Evolutionary conservation across 306 rosid genomes (phyloP).

Genomic region (Begonia loranthoides): DNA sequence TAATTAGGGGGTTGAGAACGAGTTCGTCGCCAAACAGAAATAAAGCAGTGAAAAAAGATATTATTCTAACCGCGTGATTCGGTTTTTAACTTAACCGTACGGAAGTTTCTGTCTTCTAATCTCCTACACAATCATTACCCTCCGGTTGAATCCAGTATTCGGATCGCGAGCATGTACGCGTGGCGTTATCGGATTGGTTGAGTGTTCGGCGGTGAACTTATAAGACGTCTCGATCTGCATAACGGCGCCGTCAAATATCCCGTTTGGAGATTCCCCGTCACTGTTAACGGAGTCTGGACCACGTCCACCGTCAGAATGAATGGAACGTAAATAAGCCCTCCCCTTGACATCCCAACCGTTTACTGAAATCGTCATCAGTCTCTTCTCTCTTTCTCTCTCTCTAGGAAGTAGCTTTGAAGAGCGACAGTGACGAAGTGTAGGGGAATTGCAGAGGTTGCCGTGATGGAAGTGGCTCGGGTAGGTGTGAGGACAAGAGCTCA

Average conservation of each 20-base stretch:
- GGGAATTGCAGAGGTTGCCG: conserved; percentile 20
- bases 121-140: background rate
- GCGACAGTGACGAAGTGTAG: conserved; percentile 22
- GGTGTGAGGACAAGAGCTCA: conserved; percentile 45
- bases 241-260: conserved; percentile 95
- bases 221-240: conserved; percentile 18
- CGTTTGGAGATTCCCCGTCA: conserved; percentile 69
- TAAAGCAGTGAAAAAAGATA: conserved; percentile 5
- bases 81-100: background rate
- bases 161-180: conserved; percentile 12
- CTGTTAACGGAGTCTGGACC: conserved; percentile 40
- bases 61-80: conserved; percentile 7
- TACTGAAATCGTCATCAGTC: conserved; percentile 16
- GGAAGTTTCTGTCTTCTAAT: background rate
- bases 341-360: conserved; percentile 45
- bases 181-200: conserved; percentile 15
- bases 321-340: conserved; percentile 18
- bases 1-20: conserved; percentile 20
- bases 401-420: background rate
- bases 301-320: conserved; percentile 37
- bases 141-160: background rate
- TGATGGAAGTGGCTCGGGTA: conserved; percentile 41
- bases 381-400: conserved; percentile 15
- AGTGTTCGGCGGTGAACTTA: conserved; percentile 12
- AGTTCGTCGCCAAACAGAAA: conserved; percentile 40